Evolutionary conservation across 2,329 filamentous ascomycete genomes (phyloP), one percentile per base, ranked within the genome.

Genomic region (Diaporthe nobilis): DNA sequence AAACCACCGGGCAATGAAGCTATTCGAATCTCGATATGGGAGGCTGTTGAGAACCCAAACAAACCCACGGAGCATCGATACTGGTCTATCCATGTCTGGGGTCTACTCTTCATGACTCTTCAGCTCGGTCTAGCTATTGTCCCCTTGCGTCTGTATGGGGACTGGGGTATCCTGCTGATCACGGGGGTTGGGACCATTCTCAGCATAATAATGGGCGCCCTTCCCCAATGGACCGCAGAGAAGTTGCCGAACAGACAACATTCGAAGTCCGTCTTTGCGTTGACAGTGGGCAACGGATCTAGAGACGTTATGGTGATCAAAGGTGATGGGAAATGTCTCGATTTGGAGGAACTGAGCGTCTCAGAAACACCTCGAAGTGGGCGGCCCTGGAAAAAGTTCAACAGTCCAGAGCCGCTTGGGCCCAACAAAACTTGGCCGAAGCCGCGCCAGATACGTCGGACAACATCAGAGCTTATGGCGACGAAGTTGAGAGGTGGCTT

Each of bases 211-310:
- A 82, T 82, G 0, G 85, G 85, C 0, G 76, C 80, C 3, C 78
- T 88, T 6, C 80, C 82, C 7, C 86, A 88, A 77, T 88, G 86
- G 86, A 79, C 77, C 28, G 77, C 77, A 13, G 87, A 88, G 78
- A 88, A 88, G 77, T 86, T 84, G 82, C 81, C 84, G 0, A 86
- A 83, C 77, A 81, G 84, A 22, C 77, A 74, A 3, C 75, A 79
- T 8, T 77, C 78, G n/a, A 78, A 79, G 22, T 81, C 83, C 68
- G 83, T 79, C 1, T 77, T 82, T n/a, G 74, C 82, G 2, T 74
- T 88, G 13, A 87, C 85, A 0, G 75, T 80, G 1, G 86, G 87
- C 1, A 87, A 86, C 76, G 86, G 86, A 7, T 79, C 77, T 15
- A 83, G 82, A 73, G 81, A 87, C 79, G 83, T 82, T 3, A 82